A percentile compares a stretch with the other conserved stretches of the same genome.
Conservation (phyloP, 2,329 filamentous ascomycete genomes). For the Rhynchosporium graminicola region DNA sequence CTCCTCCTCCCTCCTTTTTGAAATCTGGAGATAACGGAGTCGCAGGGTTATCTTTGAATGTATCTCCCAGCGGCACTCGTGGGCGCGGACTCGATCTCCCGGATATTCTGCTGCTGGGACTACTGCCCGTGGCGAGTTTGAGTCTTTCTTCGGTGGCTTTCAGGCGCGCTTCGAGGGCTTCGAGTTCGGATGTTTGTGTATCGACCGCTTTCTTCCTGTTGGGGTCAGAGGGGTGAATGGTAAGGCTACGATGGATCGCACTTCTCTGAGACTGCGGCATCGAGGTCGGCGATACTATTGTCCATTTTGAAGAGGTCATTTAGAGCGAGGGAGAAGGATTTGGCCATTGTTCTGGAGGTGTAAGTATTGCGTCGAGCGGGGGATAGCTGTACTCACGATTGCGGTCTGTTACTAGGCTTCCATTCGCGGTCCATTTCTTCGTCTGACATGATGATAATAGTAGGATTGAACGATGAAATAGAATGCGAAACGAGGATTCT, state of each 20-base stretch:
- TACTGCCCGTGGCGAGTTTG: slow-evolving; percentile 41
- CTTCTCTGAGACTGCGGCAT: slow-evolving; percentile 79
- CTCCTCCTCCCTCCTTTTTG: slow-evolving; percentile 17
- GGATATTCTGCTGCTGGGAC: slow-evolving; percentile 19
- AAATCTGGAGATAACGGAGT: slow-evolving; percentile 30
- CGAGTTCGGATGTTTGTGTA: slow-evolving; percentile 75
- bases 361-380: slow-evolving; percentile 18
- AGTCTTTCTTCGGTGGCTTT: slow-evolving; percentile 83
- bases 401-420: slow-evolving; percentile 76
- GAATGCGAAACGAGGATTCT: not conserved
- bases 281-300: slow-evolving; percentile 71
- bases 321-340: slow-evolving; percentile 81
- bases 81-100: slow-evolving; percentile 30
- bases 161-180: slow-evolving; percentile 80
- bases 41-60: slow-evolving; percentile 28
- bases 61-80: slow-evolving; percentile 30
- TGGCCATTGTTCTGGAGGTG: slow-evolving; percentile 72
- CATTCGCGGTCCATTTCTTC: slow-evolving; percentile 74
- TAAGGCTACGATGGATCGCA: slow-evolving; percentile 43
- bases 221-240: slow-evolving; percentile 8
- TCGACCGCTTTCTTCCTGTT: slow-evolving; percentile 76
- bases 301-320: slow-evolving; percentile 90
- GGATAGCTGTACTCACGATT: slow-evolving; percentile 67
- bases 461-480: not conserved
- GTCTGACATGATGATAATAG: slow-evolving; percentile 50